Evolutionary conservation across 345 rosid genomes (phyloP), one percentile per base, ranked within the genome.

Genomic region (Excoecaria agallocha): DNA sequence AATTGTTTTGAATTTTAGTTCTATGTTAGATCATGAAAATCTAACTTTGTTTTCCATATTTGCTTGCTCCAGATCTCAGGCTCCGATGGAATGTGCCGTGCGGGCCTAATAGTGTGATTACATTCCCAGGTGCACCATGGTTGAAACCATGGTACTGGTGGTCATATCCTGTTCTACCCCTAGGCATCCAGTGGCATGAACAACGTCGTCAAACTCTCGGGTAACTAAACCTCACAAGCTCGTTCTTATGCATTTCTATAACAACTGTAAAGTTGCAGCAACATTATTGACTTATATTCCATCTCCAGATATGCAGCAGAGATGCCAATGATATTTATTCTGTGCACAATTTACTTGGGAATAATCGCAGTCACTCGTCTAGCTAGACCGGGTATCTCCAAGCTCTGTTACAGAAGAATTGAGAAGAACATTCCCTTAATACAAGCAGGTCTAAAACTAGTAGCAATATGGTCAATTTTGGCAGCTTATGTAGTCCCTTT

Each of bases 81-180:
- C 91, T 95, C 13, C 83, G 86, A 30, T 95, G 99, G 99, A 93
- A 82, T 54, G 87, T 95, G 69, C 98, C 99, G 7, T 95, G 99
- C 30, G 97, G 98, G 62, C 96, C 96, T 12, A 93, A 91, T 76
- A 95, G 94, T 58, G 97, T 93, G 72, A 90, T 95, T 63, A 95
- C 99, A 22, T 95, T 90, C 82, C 99, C 99, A 1, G 88, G 99
- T 82, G 99, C 97, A 7, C 78, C 88, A 38, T 95, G 96, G 96
- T 75, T 93, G 87, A 95, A 95, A 77, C 99, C 99, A 70, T 95
- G 99, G 98, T 95, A 95, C 62, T 95, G 98, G 99, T 95, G 99
- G 98, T 88, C 99, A 45, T 95, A 96, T 94, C 98, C 99, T 48
- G 97, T 93, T 74, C 89, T 93, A 58, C 98, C 98, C 5, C 64